A percentile compares a stretch with the other conserved stretches of the same genome.
Evolutionary conservation across 768 basidiomycete genomes (phyloP).

Genomic region (Boletus vermiculosoides): DNA sequence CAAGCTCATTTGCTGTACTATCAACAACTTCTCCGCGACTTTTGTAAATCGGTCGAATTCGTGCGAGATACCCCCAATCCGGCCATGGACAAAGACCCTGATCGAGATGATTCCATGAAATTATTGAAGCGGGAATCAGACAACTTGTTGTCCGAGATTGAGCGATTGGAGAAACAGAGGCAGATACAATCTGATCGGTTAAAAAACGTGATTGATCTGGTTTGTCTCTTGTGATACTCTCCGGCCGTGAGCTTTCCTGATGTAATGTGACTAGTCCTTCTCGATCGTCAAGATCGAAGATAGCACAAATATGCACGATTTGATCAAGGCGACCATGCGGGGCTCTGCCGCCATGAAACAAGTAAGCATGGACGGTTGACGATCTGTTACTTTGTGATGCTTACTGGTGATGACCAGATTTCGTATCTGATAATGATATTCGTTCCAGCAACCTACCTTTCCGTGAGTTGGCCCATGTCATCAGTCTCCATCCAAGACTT

Average conservation of each 20-base stretch:
- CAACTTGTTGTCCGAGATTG: slow-evolving; percentile 42
- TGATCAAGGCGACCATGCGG: slow-evolving; percentile 46
- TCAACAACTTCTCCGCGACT: slow-evolving; percentile 53
- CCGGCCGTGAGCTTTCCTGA: background rate
- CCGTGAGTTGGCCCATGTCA: slow-evolving; percentile 16
- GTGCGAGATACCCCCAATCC: slow-evolving; percentile 50
- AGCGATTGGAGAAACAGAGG: slow-evolving; percentile 34
- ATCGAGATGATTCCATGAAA: slow-evolving; percentile 4
- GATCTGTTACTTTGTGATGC: background rate
- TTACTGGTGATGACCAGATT: slow-evolving; percentile 34
- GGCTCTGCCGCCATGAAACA: slow-evolving; percentile 43
- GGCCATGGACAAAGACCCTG: slow-evolving; percentile 33
- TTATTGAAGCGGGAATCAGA: slow-evolving; percentile 20
- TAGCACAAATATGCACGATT: slow-evolving; percentile 47
- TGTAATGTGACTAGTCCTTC: slow-evolving; percentile 44
- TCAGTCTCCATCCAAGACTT: background rate
- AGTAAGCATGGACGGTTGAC: slow-evolving; percentile 4
- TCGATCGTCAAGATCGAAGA: slow-evolving; percentile 60
- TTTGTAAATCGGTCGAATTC: slow-evolving; percentile 51
- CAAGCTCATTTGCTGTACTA: slow-evolving; percentile 60
- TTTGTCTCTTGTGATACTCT: slow-evolving; percentile 8
- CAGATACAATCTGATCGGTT: slow-evolving; percentile 28
- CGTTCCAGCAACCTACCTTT: slow-evolving; percentile 51
- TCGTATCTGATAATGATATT: slow-evolving; percentile 62
- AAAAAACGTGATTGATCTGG: slow-evolving; percentile 34